phyloP scores from a whole-genome alignment of 2,329 filamentous ascomycete genomes.

The Neurospora sp. region DNA sequence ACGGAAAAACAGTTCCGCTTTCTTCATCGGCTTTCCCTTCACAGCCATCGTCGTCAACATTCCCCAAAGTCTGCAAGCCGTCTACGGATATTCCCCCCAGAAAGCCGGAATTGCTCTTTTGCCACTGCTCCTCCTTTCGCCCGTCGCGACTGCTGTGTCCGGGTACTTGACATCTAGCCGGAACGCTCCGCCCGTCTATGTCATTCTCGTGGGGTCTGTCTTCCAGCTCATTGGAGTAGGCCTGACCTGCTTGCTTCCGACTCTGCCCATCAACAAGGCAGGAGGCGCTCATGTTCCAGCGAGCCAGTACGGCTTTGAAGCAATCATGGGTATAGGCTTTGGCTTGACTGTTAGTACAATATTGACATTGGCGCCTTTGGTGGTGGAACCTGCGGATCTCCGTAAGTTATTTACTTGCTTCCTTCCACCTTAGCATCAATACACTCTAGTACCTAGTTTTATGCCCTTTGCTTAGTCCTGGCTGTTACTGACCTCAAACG shows the following conservation, averaged over 20 bases:
- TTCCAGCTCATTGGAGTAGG: constrained; percentile 26
- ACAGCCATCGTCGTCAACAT: constrained; percentile 26
- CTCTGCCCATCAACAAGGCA: not conserved
- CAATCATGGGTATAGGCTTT: constrained; percentile 28
- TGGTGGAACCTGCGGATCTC: constrained; percentile 16
- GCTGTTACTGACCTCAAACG: not conserved
- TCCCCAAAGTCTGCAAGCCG: constrained; percentile 27
- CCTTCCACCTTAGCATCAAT: not conserved
- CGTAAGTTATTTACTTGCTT: not conserved
- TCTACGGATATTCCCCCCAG: constrained; percentile 21
- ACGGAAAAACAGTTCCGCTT: constrained; percentile 15
- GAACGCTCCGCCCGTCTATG: constrained; percentile 22
- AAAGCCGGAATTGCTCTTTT: constrained; percentile 25
- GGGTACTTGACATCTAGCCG: constrained; percentile 21
- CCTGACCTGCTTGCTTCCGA: constrained; percentile 19
- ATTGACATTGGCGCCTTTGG: constrained; percentile 22
- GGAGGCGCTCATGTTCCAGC: constrained; percentile 7
- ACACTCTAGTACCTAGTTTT: not conserved
- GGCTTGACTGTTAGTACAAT: constrained; percentile 24
- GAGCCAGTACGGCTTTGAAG: constrained; percentile 25
- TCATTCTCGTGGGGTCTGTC: constrained; percentile 19
- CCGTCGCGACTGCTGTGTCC: constrained; percentile 22
- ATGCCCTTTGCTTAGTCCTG: not conserved
- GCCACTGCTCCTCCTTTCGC: constrained; percentile 24
- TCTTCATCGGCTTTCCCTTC: constrained; percentile 26